Conservation (phyloP, 2,329 filamentous ascomycete species). For the Aspergillus sp. region DNA sequence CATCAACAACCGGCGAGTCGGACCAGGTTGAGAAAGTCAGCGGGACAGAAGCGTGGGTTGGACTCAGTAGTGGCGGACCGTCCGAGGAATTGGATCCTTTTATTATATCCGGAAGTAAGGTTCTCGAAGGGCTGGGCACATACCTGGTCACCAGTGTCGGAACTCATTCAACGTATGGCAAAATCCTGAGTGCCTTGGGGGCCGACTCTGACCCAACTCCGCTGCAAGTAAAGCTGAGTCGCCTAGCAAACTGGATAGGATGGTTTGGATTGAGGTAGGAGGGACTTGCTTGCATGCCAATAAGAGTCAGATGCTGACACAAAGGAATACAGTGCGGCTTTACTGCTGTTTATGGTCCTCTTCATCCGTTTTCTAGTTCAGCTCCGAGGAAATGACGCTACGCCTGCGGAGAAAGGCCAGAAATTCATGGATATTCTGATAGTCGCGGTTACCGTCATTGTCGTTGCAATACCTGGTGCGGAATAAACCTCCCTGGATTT, state of each 20-base stretch:
- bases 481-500: not conserved
- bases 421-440: slow-evolving; percentile 55
- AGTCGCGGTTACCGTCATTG: slow-evolving; percentile 55
- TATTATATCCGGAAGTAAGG: slow-evolving; percentile 72
- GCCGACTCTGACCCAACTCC: slow-evolving; percentile 73
- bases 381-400: slow-evolving; percentile 48
- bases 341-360: slow-evolving; percentile 67
- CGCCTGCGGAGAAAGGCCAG: slow-evolving; percentile 50
- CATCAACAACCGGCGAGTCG: slow-evolving; percentile 68
- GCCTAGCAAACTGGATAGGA: slow-evolving; percentile 71
- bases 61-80: slow-evolving; percentile 36
- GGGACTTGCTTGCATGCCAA: too few species aligned
- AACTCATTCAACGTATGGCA: slow-evolving; percentile 69
- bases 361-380: slow-evolving; percentile 70
- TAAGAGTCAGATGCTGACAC: not conserved
- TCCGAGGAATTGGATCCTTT: slow-evolving; percentile 58
- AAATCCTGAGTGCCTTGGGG: slow-evolving; percentile 71
- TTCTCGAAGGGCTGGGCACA: slow-evolving; percentile 69
- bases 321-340: slow-evolving; percentile 54
- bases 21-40: slow-evolving; percentile 64
- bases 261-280: slow-evolving; percentile 57
- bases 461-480: slow-evolving; percentile 42
- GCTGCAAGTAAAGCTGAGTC: slow-evolving; percentile 70
- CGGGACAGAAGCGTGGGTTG: slow-evolving; percentile 46
- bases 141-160: slow-evolving; percentile 74